phyloP scores from a whole-genome alignment of 2,329 filamentous ascomycete species.

The Diplocarpon mali region DNA sequence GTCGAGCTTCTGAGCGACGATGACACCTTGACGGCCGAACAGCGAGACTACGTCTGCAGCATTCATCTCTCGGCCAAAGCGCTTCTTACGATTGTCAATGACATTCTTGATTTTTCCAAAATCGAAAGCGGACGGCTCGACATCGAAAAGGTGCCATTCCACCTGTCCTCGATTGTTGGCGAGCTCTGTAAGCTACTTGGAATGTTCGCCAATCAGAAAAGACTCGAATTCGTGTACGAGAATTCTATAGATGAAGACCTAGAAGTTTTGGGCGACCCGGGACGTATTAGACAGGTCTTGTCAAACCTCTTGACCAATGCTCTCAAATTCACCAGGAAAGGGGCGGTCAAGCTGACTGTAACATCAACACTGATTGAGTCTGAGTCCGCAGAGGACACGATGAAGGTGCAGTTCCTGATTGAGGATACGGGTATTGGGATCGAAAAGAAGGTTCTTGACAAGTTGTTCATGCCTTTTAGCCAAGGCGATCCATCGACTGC shows the following conservation, averaged over 20 bases:
- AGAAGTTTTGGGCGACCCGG: slow-evolving; percentile 53
- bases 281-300: slow-evolving; percentile 63
- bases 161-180: slow-evolving; percentile 31
- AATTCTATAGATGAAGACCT: slow-evolving; percentile 57
- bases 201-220: slow-evolving; percentile 50
- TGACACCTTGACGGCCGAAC: slow-evolving; percentile 13
- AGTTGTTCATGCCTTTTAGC: slow-evolving; percentile 69
- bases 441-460: slow-evolving; percentile 56
- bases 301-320: slow-evolving; percentile 74
- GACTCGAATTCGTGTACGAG: slow-evolving; percentile 42
- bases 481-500: slow-evolving; percentile 69
- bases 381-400: slow-evolving; percentile 31
- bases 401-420: slow-evolving; percentile 52
- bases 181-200: slow-evolving; percentile 53
- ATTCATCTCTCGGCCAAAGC: slow-evolving; percentile 19
- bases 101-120: slow-evolving; percentile 62
- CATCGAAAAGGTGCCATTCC: slow-evolving; percentile 57
- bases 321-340: slow-evolving; percentile 67
- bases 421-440: slow-evolving; percentile 68
- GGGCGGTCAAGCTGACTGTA: slow-evolving; percentile 42
- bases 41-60: slow-evolving; percentile 18
- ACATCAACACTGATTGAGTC: slow-evolving; percentile 12
- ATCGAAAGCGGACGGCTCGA: slow-evolving; percentile 64
- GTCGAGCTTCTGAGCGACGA: slow-evolving; percentile 20
- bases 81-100: slow-evolving; percentile 48